A percentile compares a stretch with the other conserved stretches of the same genome.
phyloP scores from a whole-genome alignment of 2,329 filamentous ascomycete genomes.

The Madurella fahalii region DNA sequence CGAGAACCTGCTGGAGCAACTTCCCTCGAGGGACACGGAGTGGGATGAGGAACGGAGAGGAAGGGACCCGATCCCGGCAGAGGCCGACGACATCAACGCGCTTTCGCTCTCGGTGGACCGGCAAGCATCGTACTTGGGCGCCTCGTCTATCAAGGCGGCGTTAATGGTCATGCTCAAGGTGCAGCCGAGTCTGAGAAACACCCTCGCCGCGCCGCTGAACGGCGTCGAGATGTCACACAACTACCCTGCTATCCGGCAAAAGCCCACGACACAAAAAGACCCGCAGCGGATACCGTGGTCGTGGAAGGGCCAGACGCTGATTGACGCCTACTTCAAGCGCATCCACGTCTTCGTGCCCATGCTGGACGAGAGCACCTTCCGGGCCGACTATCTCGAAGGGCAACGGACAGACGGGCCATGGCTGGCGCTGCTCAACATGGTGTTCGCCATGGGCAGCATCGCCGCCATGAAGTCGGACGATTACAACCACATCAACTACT shows the following conservation, averaged over 20 bases:
- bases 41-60: slow-evolving; percentile 62
- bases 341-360: slow-evolving; percentile 70
- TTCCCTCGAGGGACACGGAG: slow-evolving; percentile 60
- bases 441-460: slow-evolving; percentile 71
- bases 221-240: slow-evolving; percentile 45
- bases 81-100: slow-evolving; percentile 69
- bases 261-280: slow-evolving; percentile 42
- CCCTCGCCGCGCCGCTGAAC: slow-evolving; percentile 45
- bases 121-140: slow-evolving; percentile 63
- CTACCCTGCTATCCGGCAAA: slow-evolving; percentile 41
- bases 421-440: slow-evolving; percentile 70
- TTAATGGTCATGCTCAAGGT: slow-evolving; percentile 65
- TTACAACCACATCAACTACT: slow-evolving; percentile 65
- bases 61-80: slow-evolving; percentile 53
- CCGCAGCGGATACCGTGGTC: slow-evolving; percentile 52
- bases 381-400: slow-evolving; percentile 59
- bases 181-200: slow-evolving; percentile 44
- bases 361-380: slow-evolving; percentile 68
- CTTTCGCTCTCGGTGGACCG: slow-evolving; percentile 58
- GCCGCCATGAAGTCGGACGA: slow-evolving; percentile 62
- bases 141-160: slow-evolving; percentile 71
- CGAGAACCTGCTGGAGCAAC: slow-evolving; percentile 60
- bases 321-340: slow-evolving; percentile 72
- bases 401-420: slow-evolving; percentile 64
- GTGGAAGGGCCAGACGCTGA: slow-evolving; percentile 62